Base-by-base conservation (phyloP, 2,329 filamentous ascomycete genomes). In the Berkeleyomyces basicola region DNA sequence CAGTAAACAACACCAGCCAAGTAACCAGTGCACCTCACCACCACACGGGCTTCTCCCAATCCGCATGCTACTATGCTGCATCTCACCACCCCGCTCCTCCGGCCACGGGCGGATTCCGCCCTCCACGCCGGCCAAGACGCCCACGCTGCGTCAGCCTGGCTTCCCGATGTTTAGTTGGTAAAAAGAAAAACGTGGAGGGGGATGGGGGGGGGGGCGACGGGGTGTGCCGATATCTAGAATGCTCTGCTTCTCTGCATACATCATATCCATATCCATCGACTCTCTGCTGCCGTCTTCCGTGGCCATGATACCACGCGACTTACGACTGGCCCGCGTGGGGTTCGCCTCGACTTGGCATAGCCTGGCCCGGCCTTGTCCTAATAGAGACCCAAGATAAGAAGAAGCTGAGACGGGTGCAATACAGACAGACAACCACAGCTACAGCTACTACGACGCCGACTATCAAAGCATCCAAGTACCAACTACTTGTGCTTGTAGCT, bases 31-130 rank as follows among this genome's bases (percentile, higher is more conserved):
- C 2, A 23, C 23, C 23, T 23, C 1, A 23, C 23, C 23, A 23
- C 2, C 23, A 23, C 23, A 23, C 23, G n/a, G 3, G 33, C 11
- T 7, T 55, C 10, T 39, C 39, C 5, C 23, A 39, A 11, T 37
- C 9, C 1, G 33, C n/a, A 33, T 36, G 5, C 33, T 53, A 11
- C 23, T 14, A 37, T n/a, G 9, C 39, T 47, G 36, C 4, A 14
- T 58, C 11, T 9, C 46, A 16, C 39, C 23, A 23, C 23, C 23
- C 23, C 23, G 23, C 23, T 23, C 23, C 23, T n/a, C 10, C 40
- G 49, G 60, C 60, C 5, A 36, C 60, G 39, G 60, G 60, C 60
- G 60, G 47, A 57, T 61, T 61, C 60, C 49, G 49, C 47, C 14
- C 16, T 33, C 33, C 23, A 14, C 14, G 11, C 7, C 37, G n/a